Evolutionary conservation across 306 rosid species (phyloP).

Genomic region (Acacia melanoxylon): DNA sequence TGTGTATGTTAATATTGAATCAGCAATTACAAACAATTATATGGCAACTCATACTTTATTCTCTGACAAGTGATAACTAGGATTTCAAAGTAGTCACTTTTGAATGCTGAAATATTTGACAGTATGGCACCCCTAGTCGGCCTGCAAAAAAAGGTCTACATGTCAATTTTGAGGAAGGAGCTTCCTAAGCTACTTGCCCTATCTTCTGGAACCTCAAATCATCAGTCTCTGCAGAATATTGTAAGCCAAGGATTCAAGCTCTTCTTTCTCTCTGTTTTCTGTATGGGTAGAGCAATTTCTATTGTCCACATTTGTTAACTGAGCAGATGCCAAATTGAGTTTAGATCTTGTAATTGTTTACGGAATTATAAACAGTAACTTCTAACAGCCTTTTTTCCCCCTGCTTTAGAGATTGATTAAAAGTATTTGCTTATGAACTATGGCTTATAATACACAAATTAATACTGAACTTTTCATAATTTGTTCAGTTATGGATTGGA

Average conservation of each 20-base stretch:
- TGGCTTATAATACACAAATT: background rate
- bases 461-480: background rate
- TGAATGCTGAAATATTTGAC: constrained; percentile 31
- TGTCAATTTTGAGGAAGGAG: constrained; percentile 88
- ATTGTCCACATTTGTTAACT: constrained; percentile 22
- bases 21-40: background rate
- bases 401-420: background rate
- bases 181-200: constrained; percentile 75
- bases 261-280: background rate
- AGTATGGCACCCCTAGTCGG: constrained; percentile 79
- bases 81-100: constrained; percentile 17
- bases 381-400: background rate
- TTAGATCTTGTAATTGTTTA: background rate
- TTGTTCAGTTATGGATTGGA: background rate
- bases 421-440: background rate
- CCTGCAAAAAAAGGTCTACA: constrained; percentile 82
- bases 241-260: constrained; percentile 48
- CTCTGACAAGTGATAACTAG: background rate
- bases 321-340: constrained; percentile 3
- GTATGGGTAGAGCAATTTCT: constrained; percentile 7
- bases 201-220: constrained; percentile 74
- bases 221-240: constrained; percentile 80
- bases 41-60: constrained; percentile 4
- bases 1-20: constrained; percentile 54
- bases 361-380: background rate